Base-by-base conservation (phyloP, 179 eudicot species). In the Silene coronaria region DNA sequence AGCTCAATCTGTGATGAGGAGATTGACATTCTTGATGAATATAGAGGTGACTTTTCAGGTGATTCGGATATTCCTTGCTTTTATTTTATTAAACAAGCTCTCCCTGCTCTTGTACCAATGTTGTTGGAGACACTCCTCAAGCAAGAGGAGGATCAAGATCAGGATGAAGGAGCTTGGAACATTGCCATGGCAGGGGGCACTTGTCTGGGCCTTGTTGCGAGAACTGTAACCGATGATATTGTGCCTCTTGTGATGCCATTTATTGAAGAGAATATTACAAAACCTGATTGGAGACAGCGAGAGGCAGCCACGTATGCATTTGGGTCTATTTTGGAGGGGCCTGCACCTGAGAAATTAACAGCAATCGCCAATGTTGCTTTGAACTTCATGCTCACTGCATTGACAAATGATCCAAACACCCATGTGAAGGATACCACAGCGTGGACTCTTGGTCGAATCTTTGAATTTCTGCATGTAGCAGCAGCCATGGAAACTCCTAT, bases 61-160 rank as follows among this genome's bases (percentile, higher is more conserved):
- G 99, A 90, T 76, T 94, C 99, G 61, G 97, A 92, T 19, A 78
- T 94, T 77, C 97, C 96, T 7, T 95, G 99, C 87, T 95, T 89
- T 79, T 87, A 95, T 79, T 95, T 95, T 48, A 89, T 95, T 73
- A 95, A 88, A 81, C 99, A 95, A 80, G 97, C 99, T 42, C 91
- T 95, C 67, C 95, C 97, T 79, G 99, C 97, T 1, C 94, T 95
- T 71, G 96, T 95, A 3, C 99, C 99, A 10, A 78, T 95, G 91
- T 83, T 95, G 70, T 80, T 95, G 83, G 99, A 95, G 82, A 95
- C 97, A 65, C 87, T 95, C 42, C 90, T 92, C 72, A 95, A 95
- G 84, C 99, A 95, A 83, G 99, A 95, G 76, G 99, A 95, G 75
- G 97, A 92, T 72, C 99, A 95, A 72, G 99, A 95, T 81, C 98